A percentile compares a stretch with the other conserved stretches of the same genome.
Conservation (phyloP, 2,329 filamentous ascomycete genomes). For the Hypoxylon sp. region DNA sequence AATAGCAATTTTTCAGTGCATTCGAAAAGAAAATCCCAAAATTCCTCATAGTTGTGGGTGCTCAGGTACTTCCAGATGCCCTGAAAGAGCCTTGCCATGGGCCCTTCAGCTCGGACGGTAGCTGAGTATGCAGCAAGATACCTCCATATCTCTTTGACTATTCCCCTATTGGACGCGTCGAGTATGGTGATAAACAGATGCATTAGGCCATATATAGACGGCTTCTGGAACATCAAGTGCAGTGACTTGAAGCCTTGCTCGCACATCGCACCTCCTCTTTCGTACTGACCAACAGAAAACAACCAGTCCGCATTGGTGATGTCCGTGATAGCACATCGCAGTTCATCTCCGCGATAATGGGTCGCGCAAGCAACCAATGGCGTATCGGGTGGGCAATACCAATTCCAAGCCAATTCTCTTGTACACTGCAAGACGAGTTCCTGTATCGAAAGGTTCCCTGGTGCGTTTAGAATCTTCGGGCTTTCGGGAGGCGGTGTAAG, state of each 20-base stretch:
- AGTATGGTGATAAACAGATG: slow-evolving; percentile 42
- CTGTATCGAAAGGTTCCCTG: slow-evolving; percentile 42
- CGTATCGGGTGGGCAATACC: slow-evolving; percentile 41
- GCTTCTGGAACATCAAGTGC: slow-evolving; percentile 41
- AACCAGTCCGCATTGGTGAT: slow-evolving; percentile 46
- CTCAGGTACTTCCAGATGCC: slow-evolving; percentile 43
- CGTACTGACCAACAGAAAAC: slow-evolving; percentile 41
- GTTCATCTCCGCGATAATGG: slow-evolving; percentile 41
- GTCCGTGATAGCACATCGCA: slow-evolving; percentile 45
- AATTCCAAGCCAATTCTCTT: slow-evolving; percentile 43
- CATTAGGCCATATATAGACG: slow-evolving; percentile 42
- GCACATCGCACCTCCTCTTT: slow-evolving; percentile 42
- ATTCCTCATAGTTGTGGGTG: slow-evolving; percentile 44
- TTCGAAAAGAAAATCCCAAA: slow-evolving; percentile 44
- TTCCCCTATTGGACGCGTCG: slow-evolving; percentile 42
- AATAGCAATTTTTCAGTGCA: slow-evolving; percentile 43
- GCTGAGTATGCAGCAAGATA: slow-evolving; percentile 43
- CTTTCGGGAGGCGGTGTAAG: slow-evolving; percentile 44
- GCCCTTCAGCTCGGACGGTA: slow-evolving; percentile 37
- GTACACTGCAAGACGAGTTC: slow-evolving; percentile 43
- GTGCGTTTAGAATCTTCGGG: slow-evolving; percentile 35
- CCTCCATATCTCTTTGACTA: slow-evolving; percentile 44
- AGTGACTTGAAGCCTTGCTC: slow-evolving; percentile 43
- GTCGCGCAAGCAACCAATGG: slow-evolving; percentile 42
- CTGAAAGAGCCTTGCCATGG: slow-evolving; percentile 41